These are phyloP conservation scores for Aphanomyces stellatus DNA, from an alignment of 352 stramenopile species.

Conservation along the genomic window DNA sequence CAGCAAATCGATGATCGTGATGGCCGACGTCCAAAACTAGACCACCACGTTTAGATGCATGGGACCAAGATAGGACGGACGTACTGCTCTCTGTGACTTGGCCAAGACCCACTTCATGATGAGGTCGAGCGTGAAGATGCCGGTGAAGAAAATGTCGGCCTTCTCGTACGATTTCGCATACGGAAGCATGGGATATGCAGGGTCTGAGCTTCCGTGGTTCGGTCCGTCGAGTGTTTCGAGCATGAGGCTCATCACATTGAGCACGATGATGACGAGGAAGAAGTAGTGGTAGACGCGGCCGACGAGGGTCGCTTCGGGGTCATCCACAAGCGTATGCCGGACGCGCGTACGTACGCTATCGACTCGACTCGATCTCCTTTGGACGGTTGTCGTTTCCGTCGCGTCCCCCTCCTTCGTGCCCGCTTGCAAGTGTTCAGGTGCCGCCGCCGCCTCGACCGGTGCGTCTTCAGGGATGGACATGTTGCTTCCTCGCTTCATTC, in stretches of 20 bases:
- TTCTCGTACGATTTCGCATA: slow-evolving; percentile 27
- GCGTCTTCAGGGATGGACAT: no score
- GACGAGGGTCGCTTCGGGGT: neutral
- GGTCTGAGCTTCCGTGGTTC: slow-evolving; percentile 40
- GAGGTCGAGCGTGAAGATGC: slow-evolving; percentile 50
- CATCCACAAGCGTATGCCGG: neutral
- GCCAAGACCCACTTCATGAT: slow-evolving; percentile 28
- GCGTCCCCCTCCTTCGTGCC: neutral
- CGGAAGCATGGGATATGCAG: slow-evolving; percentile 48
- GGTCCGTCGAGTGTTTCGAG: slow-evolving; percentile 31
- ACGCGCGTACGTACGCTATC: neutral
- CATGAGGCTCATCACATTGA: slow-evolving; percentile 9
- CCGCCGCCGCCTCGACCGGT: no score
- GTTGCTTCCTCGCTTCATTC: no score
- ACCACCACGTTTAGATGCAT: no score
- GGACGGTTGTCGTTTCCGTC: neutral
- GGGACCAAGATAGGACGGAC: no score
- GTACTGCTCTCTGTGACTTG: no score
- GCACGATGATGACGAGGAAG: slow-evolving; percentile 2
- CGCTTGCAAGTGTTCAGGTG: no score
- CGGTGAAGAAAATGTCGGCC: slow-evolving; percentile 35
- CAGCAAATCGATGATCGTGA: slow-evolving; percentile 48
- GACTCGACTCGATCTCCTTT: neutral
- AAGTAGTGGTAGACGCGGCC: slow-evolving; percentile 4
- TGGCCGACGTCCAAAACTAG: slow-evolving; percentile 31